Conservation (phyloP, 257 asterid species). For the Primulina tabacum region DNA sequence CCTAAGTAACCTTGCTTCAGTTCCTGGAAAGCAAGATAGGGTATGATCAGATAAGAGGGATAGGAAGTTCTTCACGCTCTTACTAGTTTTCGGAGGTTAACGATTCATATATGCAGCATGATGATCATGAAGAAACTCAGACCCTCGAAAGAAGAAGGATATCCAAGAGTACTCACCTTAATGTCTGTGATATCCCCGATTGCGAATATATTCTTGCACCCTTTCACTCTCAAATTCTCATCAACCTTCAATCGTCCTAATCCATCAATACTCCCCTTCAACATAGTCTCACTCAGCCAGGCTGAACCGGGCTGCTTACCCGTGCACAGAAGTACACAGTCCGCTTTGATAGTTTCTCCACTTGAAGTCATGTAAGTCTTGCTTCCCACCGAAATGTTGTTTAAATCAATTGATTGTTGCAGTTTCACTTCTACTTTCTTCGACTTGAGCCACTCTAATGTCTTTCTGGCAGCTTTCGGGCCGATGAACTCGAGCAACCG, state of each 20-base stretch:
- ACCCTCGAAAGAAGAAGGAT: not conserved
- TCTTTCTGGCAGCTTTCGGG: slow-evolving; percentile 61
- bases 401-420: slow-evolving; percentile 49
- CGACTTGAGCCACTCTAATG: slow-evolving; percentile 65
- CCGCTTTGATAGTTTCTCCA: slow-evolving; percentile 62
- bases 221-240: slow-evolving; percentile 63
- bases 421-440: slow-evolving; percentile 67
- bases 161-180: slow-evolving; percentile 41
- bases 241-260: slow-evolving; percentile 74
- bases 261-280: slow-evolving; percentile 47
- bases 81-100: not conserved
- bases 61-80: not conserved
- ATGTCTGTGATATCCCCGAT: slow-evolving; percentile 79
- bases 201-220: slow-evolving; percentile 58
- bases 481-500: slow-evolving; percentile 83
- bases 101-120: not conserved
- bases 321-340: slow-evolving; percentile 64
- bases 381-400: slow-evolving; percentile 37
- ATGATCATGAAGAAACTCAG: not conserved
- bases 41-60: not conserved
- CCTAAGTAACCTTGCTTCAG: slow-evolving; percentile 72
- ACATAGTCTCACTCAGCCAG: slow-evolving; percentile 55
- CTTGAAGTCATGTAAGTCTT: slow-evolving; percentile 48
- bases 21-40: slow-evolving; percentile 39
- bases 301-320: slow-evolving; percentile 66